A percentile compares a stretch with the other conserved stretches of the same genome.
Evolutionary conservation across 148 eudicot species (phyloP).

Genomic region (Rheum nobile): DNA sequence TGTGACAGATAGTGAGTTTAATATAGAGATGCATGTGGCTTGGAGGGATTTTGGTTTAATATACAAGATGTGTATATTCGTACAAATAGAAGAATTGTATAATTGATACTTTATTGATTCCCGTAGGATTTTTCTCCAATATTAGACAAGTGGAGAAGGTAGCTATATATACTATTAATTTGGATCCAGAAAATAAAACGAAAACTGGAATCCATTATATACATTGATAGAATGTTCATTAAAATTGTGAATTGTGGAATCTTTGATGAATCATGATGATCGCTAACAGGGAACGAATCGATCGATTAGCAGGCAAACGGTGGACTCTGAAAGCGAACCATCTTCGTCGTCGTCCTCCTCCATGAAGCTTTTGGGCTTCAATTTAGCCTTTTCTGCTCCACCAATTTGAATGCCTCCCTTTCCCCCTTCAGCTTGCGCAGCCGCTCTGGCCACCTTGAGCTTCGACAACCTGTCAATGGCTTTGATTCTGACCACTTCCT

Average conservation of each 20-base stretch:
- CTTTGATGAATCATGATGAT: background rate
- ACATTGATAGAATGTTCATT: background rate
- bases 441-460: background rate
- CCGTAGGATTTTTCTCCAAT: too few species aligned
- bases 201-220: background rate
- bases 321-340: background rate
- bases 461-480: background rate
- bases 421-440: background rate
- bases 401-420: background rate
- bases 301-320: background rate
- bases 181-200: too few species aligned
- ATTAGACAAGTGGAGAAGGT: too few species aligned
- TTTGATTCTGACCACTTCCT: background rate
- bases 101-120: too few species aligned
- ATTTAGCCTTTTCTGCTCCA: background rate
- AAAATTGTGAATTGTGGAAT: too few species aligned
- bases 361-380: background rate
- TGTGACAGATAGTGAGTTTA: too few species aligned
- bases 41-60: too few species aligned
- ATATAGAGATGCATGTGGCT: too few species aligned
- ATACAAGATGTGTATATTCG: too few species aligned
- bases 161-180: too few species aligned
- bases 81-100: too few species aligned
- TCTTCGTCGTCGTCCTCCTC: background rate
- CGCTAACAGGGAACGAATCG: background rate